Conservation (phyloP, 2,329 filamentous ascomycete species). For the Aspergillus pseudotamarii region DNA sequence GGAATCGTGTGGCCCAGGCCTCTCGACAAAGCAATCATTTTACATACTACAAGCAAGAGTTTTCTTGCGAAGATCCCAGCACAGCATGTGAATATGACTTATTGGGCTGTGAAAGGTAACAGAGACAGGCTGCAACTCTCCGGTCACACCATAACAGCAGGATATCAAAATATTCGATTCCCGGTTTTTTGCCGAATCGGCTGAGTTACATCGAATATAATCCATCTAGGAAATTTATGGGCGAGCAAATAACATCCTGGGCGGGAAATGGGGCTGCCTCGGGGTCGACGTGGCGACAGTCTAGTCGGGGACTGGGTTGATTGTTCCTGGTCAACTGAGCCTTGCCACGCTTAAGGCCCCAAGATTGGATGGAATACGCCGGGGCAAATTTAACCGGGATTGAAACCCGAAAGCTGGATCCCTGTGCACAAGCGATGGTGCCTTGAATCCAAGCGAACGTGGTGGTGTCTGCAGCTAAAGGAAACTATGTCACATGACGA, state of each 20-base stretch:
- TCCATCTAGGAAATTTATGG: not conserved
- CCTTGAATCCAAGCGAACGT: slow-evolving; percentile 4
- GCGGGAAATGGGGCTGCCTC: not conserved
- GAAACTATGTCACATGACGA: not conserved
- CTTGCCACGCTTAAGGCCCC: not conserved
- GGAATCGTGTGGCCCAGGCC: not conserved
- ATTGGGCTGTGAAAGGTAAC: not conserved
- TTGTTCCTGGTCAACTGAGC: not conserved
- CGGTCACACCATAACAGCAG: not conserved
- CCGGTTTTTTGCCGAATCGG: not conserved
- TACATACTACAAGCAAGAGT: not conserved
- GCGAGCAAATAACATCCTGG: not conserved
- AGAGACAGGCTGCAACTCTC: not conserved
- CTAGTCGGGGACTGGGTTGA: not conserved
- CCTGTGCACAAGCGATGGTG: not conserved
- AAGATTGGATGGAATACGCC: not conserved
- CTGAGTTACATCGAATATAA: not conserved
- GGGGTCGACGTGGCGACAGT: not conserved
- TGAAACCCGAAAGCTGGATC: not conserved
- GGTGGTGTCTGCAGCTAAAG: not conserved
- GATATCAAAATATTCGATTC: not conserved
- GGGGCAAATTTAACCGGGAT: not conserved
- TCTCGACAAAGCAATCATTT: not conserved
- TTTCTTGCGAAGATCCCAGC: not conserved
- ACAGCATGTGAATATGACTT: not conserved